Percentiles rank a stretch among this genome's conserved stretches.
Conservation (phyloP, 805 yeast genomes). For the Cyberlindnera galapagoensis region DNA sequence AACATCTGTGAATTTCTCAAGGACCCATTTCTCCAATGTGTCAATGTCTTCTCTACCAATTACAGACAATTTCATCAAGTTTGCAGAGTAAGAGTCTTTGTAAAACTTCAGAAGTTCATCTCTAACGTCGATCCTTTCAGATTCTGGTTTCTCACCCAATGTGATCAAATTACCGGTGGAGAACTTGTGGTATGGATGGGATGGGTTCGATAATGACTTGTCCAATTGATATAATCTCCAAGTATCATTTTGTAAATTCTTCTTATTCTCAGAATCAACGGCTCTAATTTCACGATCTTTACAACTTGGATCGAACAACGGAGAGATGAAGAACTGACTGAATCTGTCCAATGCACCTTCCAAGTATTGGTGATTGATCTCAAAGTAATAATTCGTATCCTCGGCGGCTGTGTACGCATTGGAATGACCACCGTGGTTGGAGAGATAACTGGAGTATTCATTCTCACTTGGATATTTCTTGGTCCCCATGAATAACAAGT, state of each 20-base stretch:
- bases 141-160: conserved; percentile 57
- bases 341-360: conserved; percentile 90
- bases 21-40: conserved; percentile 64
- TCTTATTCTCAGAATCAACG: conserved; percentile 93
- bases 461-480: conserved; percentile 71
- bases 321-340: conserved; percentile 85
- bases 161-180: conserved; percentile 86
- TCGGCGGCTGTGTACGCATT: conserved; percentile 89
- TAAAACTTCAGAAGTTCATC: conserved; percentile 76
- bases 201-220: conserved; percentile 60
- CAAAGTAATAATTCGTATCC: conserved; percentile 88
- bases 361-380: conserved; percentile 66
- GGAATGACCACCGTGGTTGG: conserved; percentile 82
- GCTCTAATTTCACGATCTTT: conserved; percentile 91
- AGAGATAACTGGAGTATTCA: conserved; percentile 66
- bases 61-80: conserved; percentile 81
- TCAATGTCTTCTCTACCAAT: conserved; percentile 78
- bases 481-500: conserved; percentile 76
- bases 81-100: conserved; percentile 67
- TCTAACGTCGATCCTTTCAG: conserved; percentile 65
- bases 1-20: conserved; percentile 55
- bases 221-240: conserved; percentile 90
- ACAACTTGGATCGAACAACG: conserved; percentile 66
- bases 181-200: conserved; percentile 82
- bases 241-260: conserved; percentile 80